phyloP scores from a whole-genome alignment of 306 rosid species.

The Fragaria vesca region DNA sequence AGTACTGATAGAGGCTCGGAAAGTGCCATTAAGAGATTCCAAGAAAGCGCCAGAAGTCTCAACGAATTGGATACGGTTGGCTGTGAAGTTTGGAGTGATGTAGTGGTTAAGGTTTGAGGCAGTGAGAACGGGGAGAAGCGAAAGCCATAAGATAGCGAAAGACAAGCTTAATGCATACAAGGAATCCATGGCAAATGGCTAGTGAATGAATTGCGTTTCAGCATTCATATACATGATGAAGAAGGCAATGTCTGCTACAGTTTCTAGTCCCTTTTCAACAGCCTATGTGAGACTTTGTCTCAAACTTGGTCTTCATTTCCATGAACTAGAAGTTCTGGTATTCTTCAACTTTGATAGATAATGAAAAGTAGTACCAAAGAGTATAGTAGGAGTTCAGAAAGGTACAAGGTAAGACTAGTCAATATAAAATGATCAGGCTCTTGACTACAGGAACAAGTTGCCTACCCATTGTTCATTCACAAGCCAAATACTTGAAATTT shows the following conservation, averaged over 20 bases:
- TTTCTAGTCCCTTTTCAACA: not conserved
- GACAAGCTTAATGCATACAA: not conserved
- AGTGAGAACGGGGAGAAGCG: not conserved
- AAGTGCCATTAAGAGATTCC: not conserved
- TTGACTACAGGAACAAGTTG: not conserved
- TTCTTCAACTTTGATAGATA: not conserved
- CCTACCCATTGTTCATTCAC: not conserved
- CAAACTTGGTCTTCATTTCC: not conserved
- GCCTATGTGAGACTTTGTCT: not conserved
- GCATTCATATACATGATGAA: not conserved
- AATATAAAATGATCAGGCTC: not conserved
- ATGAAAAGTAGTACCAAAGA: not conserved
- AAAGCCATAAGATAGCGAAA: not conserved
- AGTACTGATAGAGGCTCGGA: not conserved
- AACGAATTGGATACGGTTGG: not conserved
- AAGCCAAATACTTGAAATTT: no score
- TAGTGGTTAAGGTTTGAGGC: not conserved
- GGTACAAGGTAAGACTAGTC: not conserved
- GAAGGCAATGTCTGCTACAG: not conserved
- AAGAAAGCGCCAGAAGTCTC: conserved; percentile 16
- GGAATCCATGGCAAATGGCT: not conserved
- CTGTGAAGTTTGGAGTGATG: conserved; percentile 23
- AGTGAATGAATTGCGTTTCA: not conserved
- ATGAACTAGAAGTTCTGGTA: not conserved
- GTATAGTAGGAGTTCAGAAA: not conserved